Base-by-base conservation (phyloP, 257 asterid genomes). In the Ilex asprella region DNA sequence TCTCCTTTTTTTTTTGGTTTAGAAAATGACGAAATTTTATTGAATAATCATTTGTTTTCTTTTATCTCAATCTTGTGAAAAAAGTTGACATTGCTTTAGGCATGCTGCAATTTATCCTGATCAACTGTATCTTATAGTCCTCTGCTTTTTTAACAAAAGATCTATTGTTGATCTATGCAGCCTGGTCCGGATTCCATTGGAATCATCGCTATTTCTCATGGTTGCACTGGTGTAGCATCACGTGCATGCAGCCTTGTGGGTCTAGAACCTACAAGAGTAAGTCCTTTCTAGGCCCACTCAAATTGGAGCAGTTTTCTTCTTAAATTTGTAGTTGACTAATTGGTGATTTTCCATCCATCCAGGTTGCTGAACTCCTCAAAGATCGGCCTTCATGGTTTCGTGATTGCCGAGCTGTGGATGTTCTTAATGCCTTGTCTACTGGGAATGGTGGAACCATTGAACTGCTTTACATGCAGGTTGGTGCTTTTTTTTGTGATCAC, bases 191-290 rank as follows among this genome's bases (percentile, higher is more conserved):
- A 80, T 80, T 80, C 86, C 82, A 77, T 74, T 66, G 86, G 86
- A 74, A 80, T 77, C 86, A 69, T 74, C 66, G 76, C 86, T 57
- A 80, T 80, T 77, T 80, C 83, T 74, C 86, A 74, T 47, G 78
- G 86, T 66, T 74, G 86, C 81, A 72, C 78, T 77, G 86, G 86
- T 61, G 72, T 93, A 30, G 99, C 97, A 81, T 89, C 99, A 15
- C 99, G 99, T 76, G 99, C 99, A 27, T 93, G 99, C 54, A 95
- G 97, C 65, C 96, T 93, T 57, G 96, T 93, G 75, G 96, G 97
- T 32, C 68, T 93, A 35, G 97, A 93, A 64, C 99, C 99, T 59
- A 78, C 95, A 43, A 82, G 97, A 73, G 99, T 93, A 73, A 70
- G 92, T 79, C 53, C 67, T 15, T 46, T 9, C 50, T 30, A 56